Evolutionary conservation across 345 rosid species (phyloP).

Genomic region (Erucastrum elatum): DNA sequence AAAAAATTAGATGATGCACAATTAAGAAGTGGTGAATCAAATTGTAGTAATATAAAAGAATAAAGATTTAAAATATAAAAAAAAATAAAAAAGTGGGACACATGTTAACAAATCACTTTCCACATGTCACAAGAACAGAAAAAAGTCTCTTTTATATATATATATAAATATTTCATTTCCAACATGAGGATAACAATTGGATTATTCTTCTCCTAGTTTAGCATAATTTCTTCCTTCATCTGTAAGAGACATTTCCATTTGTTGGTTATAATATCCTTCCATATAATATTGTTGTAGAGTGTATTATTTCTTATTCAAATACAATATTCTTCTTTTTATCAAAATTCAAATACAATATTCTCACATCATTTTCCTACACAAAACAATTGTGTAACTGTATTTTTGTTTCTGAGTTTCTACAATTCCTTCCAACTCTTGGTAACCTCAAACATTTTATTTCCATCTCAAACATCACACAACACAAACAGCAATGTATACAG

Average conservation of each 20-base stretch:
- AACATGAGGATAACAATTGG: not conserved
- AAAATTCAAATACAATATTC: not conserved
- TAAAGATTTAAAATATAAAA: too few relatives aligned
- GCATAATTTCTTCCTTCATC: not conserved
- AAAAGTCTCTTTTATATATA: not conserved
- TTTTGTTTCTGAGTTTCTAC: not conserved
- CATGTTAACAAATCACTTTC: too few relatives aligned
- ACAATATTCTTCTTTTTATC: not conserved
- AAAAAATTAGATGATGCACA: too few relatives aligned
- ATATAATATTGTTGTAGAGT: not conserved
- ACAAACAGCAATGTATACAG: conserved; percentile 1
- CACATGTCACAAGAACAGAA: too few relatives aligned
- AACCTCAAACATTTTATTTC: not conserved
- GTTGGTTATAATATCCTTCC: not conserved
- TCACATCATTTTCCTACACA: not conserved
- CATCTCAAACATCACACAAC: conserved; percentile 17
- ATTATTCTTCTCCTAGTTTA: not conserved
- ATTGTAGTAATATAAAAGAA: too few relatives aligned
- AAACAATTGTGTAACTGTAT: not conserved
- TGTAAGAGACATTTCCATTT: not conserved
- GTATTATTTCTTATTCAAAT: not conserved
- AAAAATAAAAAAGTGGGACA: too few relatives aligned
- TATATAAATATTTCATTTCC: not conserved
- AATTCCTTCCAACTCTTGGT: not conserved
- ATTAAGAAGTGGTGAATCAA: too few relatives aligned